Evolutionary conservation across 2,329 filamentous ascomycete species (phyloP).

Genomic region (Colletotrichum acutatum): DNA sequence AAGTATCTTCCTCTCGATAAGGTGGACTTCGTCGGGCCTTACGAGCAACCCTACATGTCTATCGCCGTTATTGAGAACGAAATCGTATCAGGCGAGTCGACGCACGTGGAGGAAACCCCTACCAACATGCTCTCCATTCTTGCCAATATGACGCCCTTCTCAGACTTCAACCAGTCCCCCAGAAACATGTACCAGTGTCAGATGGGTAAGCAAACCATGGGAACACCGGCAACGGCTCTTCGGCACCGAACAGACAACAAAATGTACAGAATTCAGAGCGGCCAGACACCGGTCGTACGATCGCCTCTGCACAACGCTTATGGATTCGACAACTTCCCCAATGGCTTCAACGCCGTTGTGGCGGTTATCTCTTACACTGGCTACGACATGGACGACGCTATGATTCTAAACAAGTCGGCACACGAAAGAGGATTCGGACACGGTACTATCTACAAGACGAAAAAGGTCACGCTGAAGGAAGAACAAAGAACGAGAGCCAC

Average conservation of each 20-base stretch:
- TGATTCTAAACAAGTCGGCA: constrained; percentile 98
- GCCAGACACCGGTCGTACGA: constrained; percentile 93
- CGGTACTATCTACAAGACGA: constrained; percentile 97
- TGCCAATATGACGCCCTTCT: constrained; percentile 99
- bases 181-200: constrained; percentile 99
- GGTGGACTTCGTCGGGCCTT: constrained; percentile 88
- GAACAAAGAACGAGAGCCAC: constrained; percentile 74
- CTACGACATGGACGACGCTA: constrained; percentile 99
- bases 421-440: constrained; percentile 96
- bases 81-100: constrained; percentile 87
- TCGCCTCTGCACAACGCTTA: constrained; percentile 95
- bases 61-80: constrained; percentile 93
- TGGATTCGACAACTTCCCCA: constrained; percentile 97
- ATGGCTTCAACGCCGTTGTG: constrained; percentile 94
- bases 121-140: constrained; percentile 98
- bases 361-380: constrained; percentile 99
- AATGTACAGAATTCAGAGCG: constrained; percentile 91
- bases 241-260: constrained; percentile 97
- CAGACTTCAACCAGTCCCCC: constrained; percentile 97
- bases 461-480: constrained; percentile 88
- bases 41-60: constrained; percentile 98
- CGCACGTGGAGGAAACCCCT: constrained; percentile 92
- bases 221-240: constrained; percentile 88
- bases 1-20: constrained; percentile 91
- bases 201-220: constrained; percentile 99